Conservation (phyloP, 805 yeast species). For the Candida ficus region DNA sequence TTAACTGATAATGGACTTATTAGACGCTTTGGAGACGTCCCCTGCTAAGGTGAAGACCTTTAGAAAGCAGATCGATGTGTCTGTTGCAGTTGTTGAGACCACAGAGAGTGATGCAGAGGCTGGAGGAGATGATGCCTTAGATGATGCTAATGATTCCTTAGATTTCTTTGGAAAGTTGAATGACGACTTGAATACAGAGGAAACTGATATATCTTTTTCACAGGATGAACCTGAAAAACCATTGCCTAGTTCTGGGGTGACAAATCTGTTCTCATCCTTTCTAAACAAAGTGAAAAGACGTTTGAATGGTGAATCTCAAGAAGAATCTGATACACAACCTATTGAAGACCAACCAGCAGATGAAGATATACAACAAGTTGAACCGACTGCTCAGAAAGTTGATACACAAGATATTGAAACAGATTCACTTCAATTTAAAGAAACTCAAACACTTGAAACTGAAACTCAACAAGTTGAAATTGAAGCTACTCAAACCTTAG, state of each 20-base stretch:
- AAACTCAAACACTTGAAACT: conserved; percentile 1
- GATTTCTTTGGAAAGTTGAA: not conserved
- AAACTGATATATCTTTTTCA: not conserved
- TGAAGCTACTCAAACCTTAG: not conserved
- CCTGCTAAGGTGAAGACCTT: conserved; percentile 16
- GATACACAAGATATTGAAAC: not conserved
- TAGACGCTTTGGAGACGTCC: conserved; percentile 16
- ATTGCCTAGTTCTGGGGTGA: conserved; percentile 3
- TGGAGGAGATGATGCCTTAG: conserved; percentile 3
- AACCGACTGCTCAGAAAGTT: not conserved
- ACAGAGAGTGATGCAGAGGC: conserved; percentile 1
- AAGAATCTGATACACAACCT: not conserved
- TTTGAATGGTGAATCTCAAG: conserved; percentile 11
- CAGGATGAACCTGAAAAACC: not conserved
- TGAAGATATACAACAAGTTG: too few species aligned
- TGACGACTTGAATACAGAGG: not conserved
- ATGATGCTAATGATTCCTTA: not conserved
- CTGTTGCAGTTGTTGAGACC: conserved; percentile 2
- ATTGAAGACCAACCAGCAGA: too few species aligned
- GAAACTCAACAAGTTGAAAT: conserved; percentile 1
- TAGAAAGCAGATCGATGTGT: conserved; percentile 12
- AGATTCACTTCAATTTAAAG: not conserved
- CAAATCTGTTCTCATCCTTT: conserved; percentile 7
- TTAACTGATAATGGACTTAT: conserved; percentile 19
- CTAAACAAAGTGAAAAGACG: conserved; percentile 17